Percentiles rank a stretch among this genome's conserved stretches.
Evolutionary conservation across 768 basidiomycete species (phyloP).

Genomic region (Mycena olivaceomarginata): DNA sequence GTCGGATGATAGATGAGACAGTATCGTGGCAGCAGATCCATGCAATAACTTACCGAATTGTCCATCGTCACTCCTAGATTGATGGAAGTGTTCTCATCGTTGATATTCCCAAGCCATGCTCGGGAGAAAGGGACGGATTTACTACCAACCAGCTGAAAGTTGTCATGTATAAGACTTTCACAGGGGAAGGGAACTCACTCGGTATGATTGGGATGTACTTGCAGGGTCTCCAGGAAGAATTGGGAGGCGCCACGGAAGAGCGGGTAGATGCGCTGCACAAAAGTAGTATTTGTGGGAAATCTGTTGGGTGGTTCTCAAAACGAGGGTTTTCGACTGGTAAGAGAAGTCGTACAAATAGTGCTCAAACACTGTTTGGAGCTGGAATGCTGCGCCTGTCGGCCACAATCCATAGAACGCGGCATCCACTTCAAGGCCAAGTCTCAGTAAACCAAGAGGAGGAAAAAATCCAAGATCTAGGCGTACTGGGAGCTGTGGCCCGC

Average conservation of each 20-base stretch:
- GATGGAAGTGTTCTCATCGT: slow-evolving; percentile 22
- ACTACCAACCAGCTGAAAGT: slow-evolving; percentile 27
- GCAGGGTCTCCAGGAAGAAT: slow-evolving; percentile 34
- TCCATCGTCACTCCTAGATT: slow-evolving; percentile 40
- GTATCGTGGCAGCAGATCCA: not conserved
- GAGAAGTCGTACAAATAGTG: slow-evolving; percentile 33
- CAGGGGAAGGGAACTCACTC: not conserved
- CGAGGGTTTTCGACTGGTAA: not conserved
- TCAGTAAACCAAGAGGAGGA: not conserved
- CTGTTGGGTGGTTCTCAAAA: not conserved
- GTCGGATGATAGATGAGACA: not conserved
- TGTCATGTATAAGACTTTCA: no score
- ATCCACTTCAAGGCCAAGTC: slow-evolving; percentile 31
- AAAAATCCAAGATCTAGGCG: not conserved
- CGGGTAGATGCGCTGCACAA: slow-evolving; percentile 33
- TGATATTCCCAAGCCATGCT: slow-evolving; percentile 19
- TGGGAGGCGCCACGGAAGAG: slow-evolving; percentile 31
- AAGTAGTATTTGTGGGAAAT: slow-evolving; percentile 34
- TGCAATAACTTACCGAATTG: slow-evolving; percentile 30
- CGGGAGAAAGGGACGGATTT: slow-evolving; percentile 27
- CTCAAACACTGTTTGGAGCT: slow-evolving; percentile 41
- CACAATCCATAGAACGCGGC: slow-evolving; percentile 45
- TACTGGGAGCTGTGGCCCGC: slow-evolving; percentile 29
- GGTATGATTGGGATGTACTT: slow-evolving; percentile 30
- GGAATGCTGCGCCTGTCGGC: slow-evolving; percentile 40